Evolutionary conservation across 306 rosid genomes (phyloP).

Genomic region (Vigna unguiculata): DNA sequence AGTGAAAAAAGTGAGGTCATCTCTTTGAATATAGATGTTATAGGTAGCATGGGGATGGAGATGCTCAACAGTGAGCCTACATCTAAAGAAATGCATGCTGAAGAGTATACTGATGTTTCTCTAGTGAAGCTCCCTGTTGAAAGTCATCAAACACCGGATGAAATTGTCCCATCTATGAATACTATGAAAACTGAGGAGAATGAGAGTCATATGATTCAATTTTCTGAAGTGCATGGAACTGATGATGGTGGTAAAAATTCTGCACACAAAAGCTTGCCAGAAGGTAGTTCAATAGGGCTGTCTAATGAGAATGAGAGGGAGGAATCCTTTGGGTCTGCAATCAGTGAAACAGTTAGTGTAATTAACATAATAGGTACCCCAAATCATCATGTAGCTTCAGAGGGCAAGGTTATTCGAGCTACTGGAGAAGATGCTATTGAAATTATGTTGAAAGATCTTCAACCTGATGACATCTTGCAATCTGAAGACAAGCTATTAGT

Average conservation of each 20-base stretch:
- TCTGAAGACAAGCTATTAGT: constrained; percentile 42
- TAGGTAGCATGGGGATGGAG: constrained; percentile 46
- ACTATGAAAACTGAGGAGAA: constrained; percentile 40
- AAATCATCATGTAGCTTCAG: constrained; percentile 39
- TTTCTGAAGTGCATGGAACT: constrained; percentile 51
- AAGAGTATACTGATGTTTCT: constrained; percentile 53
- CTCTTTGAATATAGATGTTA: constrained; percentile 48
- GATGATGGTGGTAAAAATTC: constrained; percentile 36
- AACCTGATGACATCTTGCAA: constrained; percentile 44
- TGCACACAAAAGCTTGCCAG: constrained; percentile 35
- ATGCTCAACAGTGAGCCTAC: constrained; percentile 37
- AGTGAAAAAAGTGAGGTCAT: constrained; percentile 44
- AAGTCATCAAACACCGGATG: constrained; percentile 45
- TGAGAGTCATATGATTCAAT: constrained; percentile 33
- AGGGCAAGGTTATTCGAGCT: constrained; percentile 40
- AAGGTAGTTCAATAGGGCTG: constrained; percentile 36
- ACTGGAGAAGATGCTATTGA: constrained; percentile 42
- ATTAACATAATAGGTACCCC: constrained; percentile 26
- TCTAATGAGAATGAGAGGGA: constrained; percentile 40
- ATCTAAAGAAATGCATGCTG: constrained; percentile 46
- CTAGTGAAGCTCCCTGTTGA: constrained; percentile 35
- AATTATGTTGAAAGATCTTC: constrained; percentile 33
- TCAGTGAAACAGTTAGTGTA: constrained; percentile 43
- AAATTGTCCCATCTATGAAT: constrained; percentile 46
- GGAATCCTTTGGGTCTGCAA: constrained; percentile 42